These are phyloP conservation scores for Parafenestella ontariensis DNA, from an alignment of 2,329 filamentous ascomycete species.

Conservation along the genomic window DNA sequence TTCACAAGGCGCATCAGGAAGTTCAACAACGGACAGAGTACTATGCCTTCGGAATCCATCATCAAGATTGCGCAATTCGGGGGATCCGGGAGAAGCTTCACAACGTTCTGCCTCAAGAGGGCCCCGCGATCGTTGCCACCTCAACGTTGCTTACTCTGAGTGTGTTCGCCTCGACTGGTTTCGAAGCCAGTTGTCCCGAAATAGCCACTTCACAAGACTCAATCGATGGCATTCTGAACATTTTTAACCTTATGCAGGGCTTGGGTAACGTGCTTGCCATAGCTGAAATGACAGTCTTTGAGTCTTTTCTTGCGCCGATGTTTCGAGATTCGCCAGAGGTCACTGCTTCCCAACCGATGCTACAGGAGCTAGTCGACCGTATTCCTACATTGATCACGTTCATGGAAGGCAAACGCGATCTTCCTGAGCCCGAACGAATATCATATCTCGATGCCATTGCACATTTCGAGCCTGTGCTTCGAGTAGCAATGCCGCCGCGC, in stretches of 20 bases:
- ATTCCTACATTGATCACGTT: slow-evolving; percentile 27
- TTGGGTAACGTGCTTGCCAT: slow-evolving; percentile 40
- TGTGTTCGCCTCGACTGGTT: slow-evolving; percentile 40
- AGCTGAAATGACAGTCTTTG: slow-evolving; percentile 22
- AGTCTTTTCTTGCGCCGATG: slow-evolving; percentile 35
- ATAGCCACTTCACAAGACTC: slow-evolving; percentile 12
- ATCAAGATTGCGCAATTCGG: slow-evolving; percentile 47
- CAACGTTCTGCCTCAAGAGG: slow-evolving; percentile 39
- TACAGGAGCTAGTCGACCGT: slow-evolving; percentile 29
- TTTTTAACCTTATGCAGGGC: slow-evolving; percentile 46
- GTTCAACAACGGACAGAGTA: slow-evolving; percentile 34
- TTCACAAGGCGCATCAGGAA: slow-evolving; percentile 46
- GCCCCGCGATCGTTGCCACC: slow-evolving; percentile 39
- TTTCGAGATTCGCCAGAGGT: slow-evolving; percentile 25
- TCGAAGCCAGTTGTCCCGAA: slow-evolving; percentile 25
- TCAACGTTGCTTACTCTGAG: slow-evolving; percentile 40
- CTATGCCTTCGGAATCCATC: slow-evolving; percentile 45
- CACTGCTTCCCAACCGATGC: slow-evolving; percentile 37
- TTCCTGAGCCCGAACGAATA: slow-evolving; percentile 25
- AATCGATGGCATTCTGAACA: slow-evolving; percentile 44
- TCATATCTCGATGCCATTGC: slow-evolving; percentile 23
- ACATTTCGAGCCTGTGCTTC: slow-evolving; percentile 28
- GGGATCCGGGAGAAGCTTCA: slow-evolving; percentile 37
- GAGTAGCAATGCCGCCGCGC: slow-evolving; percentile 27
- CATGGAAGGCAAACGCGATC: slow-evolving; percentile 26